Conservation (phyloP, 192 early-diverging fungal genomes). For the Ambispora gerdemannii region DNA sequence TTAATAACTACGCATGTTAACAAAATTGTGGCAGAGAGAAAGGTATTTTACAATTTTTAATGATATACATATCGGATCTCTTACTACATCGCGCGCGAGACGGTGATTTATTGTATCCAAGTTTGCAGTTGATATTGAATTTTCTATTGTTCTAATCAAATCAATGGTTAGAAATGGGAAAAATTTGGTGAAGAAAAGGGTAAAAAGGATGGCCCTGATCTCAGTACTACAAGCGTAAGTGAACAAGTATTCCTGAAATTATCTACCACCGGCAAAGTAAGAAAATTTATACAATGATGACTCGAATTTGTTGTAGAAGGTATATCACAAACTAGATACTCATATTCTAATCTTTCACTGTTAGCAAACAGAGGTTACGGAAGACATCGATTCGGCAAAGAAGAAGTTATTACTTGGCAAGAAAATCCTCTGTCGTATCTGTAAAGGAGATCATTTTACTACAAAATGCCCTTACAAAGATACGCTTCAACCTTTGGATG, state of each 20-base stretch:
- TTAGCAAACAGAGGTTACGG: conserved; percentile 52
- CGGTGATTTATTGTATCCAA: not conserved
- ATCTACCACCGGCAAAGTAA: conserved; percentile 62
- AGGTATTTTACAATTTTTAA: no score
- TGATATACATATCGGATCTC: no score
- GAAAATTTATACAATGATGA: conserved; percentile 29
- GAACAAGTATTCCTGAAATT: conserved; percentile 87
- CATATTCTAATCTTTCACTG: not conserved
- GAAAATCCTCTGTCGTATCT: conserved; percentile 91
- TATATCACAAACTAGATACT: not conserved
- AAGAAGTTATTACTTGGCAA: conserved; percentile 64
- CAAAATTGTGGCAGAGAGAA: conserved; percentile 85
- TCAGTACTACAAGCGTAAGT: conserved; percentile 82
- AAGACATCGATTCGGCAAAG: conserved; percentile 62
- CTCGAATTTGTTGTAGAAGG: not conserved
- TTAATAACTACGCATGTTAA: conserved; percentile 79
- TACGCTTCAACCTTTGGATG: conserved; percentile 77
- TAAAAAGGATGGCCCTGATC: conserved; percentile 78
- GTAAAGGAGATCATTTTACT: conserved; percentile 96
- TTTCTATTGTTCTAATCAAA: not conserved
- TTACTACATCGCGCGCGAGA: no score
- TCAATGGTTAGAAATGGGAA: conserved; percentile 59
- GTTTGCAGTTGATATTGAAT: not conserved
- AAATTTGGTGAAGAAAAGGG: conserved; percentile 91
- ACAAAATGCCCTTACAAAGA: conserved; percentile 98